A percentile compares a stretch with the other conserved stretches of the same genome.
phyloP scores from a whole-genome alignment of 345 rosid species.

The rapeseed (Brassica napus) region DNA sequence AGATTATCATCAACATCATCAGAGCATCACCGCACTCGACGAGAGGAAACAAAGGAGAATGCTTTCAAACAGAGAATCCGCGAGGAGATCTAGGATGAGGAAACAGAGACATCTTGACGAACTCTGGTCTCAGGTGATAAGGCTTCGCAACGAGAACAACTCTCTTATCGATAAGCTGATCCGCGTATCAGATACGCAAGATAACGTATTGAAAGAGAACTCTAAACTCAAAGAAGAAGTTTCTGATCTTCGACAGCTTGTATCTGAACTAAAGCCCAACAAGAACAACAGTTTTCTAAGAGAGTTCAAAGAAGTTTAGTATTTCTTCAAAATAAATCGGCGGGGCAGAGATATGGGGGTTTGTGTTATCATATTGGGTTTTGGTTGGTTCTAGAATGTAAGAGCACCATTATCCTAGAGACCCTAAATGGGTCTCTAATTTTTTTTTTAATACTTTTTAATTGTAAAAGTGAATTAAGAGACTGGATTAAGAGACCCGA shows the following conservation, averaged over 20 bases:
- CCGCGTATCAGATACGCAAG: background rate
- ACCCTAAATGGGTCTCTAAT: no score
- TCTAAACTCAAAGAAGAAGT: background rate
- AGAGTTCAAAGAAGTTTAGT: background rate
- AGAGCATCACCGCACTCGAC: background rate
- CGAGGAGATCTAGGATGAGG: background rate
- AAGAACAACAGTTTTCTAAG: slow-evolving; percentile 7
- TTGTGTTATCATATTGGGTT: background rate
- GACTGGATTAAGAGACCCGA: no score
- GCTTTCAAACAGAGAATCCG: background rate
- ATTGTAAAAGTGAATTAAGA: no score
- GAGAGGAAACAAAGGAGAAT: background rate
- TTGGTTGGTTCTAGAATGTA: background rate
- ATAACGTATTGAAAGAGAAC: background rate
- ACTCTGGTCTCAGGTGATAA: background rate
- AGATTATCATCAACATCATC: slow-evolving; percentile 43
- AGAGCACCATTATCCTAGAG: no score
- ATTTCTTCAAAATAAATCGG: background rate
- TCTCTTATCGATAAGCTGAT: background rate
- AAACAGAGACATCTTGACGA: background rate
- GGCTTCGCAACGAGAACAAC: background rate
- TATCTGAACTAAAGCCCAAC: background rate
- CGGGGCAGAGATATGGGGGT: background rate
- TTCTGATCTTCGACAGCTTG: background rate
- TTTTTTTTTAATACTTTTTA: no score